Percentiles rank a stretch among this genome's conserved stretches.
phyloP scores from a whole-genome alignment of 495 filamentous ascomycete species.

The Echria macrotheca region DNA sequence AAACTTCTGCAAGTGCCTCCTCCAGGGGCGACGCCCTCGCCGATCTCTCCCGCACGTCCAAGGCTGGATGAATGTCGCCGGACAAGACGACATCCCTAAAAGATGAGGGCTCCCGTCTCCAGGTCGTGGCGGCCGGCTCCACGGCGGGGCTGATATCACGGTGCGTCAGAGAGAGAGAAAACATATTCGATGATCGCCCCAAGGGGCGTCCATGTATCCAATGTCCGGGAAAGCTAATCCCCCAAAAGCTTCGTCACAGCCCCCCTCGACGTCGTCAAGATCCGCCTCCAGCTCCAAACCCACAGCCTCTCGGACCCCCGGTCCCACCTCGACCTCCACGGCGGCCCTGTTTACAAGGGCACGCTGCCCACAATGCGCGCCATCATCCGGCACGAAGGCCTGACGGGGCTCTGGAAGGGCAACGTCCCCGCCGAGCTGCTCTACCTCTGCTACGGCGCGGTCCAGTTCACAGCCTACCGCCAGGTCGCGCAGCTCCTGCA shows the following conservation, averaged over 20 bases:
- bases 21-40: no score
- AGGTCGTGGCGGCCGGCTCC: slow-evolving; percentile 79
- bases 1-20: no score
- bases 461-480: slow-evolving; percentile 90
- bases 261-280: slow-evolving; percentile 93
- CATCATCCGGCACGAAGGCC: slow-evolving; percentile 72
- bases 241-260: slow-evolving; percentile 90
- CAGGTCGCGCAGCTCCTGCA: slow-evolving; percentile 58
- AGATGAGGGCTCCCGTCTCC: slow-evolving; percentile 84
- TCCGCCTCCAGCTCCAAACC: slow-evolving; percentile 86
- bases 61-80: slow-evolving; percentile 31
- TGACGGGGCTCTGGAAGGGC: slow-evolving; percentile 93
- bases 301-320: slow-evolving; percentile 69
- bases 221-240: no score
- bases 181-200: no score
- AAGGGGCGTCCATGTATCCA: no score
- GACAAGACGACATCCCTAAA: slow-evolving; percentile 59
- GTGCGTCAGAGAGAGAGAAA: no score
- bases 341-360: slow-evolving; percentile 69
- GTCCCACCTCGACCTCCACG: slow-evolving; percentile 41
- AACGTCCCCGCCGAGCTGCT: slow-evolving; percentile 92
- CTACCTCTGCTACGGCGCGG: slow-evolving; percentile 81
- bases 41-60: no score
- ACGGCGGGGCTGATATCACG: slow-evolving; percentile 86
- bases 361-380: slow-evolving; percentile 69